Base-by-base conservation (phyloP, 176 grass and related monocot genomes). In the Rhipidocladum racemiflorum region DNA sequence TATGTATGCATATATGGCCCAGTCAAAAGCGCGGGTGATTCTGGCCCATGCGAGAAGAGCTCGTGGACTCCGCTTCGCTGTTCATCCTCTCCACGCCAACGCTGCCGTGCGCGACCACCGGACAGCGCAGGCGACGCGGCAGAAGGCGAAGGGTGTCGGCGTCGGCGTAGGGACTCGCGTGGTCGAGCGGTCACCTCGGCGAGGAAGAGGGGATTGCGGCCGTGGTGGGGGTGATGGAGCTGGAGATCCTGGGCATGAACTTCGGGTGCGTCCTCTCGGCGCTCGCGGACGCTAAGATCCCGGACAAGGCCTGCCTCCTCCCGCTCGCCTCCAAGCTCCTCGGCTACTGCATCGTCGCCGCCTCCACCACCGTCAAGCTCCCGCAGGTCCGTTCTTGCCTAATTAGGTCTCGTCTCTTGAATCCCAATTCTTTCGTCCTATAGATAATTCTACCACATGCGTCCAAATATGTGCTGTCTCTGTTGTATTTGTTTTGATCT, bases 301-400 rank as follows among this genome's bases (percentile, higher is more conserved):
- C 92, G n/a, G 87, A 89, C 6, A 95, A 93, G 85, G 68, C 32
- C 1, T 95, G 96, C 89, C 80, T 95, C 28, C 87, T 99, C n/a
- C 96, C 91, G 40, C 92, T 98, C 63, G 75, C 89, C 75, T 93
- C 92, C 55, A 99, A 99, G 89, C 78, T 99, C 43, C 96, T 99
- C 6, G 96, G 91, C 46, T 95, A 99, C 87, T 86, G 83, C 83
- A 95, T 99, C 89, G 89, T 99, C 65, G 92, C 96, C 53, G 91
- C 92, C 21, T 99, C 96, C 87, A 99, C 96, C 63, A 99, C 92
- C 68, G 92, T 95, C 79, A 99, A 99, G 81, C 84, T 99, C 43
- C 92, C 96, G 11, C 96, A 99, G 96, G 95, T 97, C 8, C 29
- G n/a, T 16, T 17, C 28, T 45, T 65, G 28, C 13, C 61, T 51